Conservation (phyloP, 768 basidiomycete genomes). For the Kwoniella bestiolae region DNA sequence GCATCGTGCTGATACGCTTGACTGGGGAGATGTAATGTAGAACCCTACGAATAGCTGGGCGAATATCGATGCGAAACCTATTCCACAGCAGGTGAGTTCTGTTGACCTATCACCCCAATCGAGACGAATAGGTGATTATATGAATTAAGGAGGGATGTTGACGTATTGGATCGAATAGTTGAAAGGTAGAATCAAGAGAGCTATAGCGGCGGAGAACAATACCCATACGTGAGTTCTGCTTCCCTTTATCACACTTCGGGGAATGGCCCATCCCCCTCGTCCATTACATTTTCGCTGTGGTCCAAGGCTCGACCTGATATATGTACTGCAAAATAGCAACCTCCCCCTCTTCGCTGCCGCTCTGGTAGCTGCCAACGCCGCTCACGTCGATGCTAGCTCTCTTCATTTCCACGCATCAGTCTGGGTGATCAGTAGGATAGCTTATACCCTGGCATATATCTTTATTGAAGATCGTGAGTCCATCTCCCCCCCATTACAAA, state of each 20-base stretch:
- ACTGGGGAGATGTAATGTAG: constrained; percentile 8
- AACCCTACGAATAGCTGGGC: constrained; percentile 34
- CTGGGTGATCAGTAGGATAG: constrained; percentile 28
- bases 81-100: constrained; percentile 13
- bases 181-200: constrained; percentile 24
- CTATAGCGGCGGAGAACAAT: constrained; percentile 40
- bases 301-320: too few species aligned
- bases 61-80: constrained; percentile 21
- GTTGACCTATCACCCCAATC: too few species aligned
- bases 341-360: constrained; percentile 39
- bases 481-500: not conserved
- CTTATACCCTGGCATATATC: constrained; percentile 41
- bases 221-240: constrained; percentile 26
- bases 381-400: constrained; percentile 25
- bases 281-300: too few species aligned
- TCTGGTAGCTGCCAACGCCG: constrained; percentile 36
- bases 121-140: too few species aligned
- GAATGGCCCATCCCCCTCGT: too few species aligned
- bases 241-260: not conserved
- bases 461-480: constrained; percentile 38
- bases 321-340: constrained; percentile 11
- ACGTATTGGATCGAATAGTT: constrained; percentile 10
- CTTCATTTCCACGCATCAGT: constrained; percentile 28
- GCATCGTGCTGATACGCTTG: too few species aligned
- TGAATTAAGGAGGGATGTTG: too few species aligned